Percentiles rank a stretch among this genome's conserved stretches.
These are phyloP conservation scores for Selaginella moellendorffii DNA, from an alignment of 75 land plant species.

Conservation along the genomic window DNA sequence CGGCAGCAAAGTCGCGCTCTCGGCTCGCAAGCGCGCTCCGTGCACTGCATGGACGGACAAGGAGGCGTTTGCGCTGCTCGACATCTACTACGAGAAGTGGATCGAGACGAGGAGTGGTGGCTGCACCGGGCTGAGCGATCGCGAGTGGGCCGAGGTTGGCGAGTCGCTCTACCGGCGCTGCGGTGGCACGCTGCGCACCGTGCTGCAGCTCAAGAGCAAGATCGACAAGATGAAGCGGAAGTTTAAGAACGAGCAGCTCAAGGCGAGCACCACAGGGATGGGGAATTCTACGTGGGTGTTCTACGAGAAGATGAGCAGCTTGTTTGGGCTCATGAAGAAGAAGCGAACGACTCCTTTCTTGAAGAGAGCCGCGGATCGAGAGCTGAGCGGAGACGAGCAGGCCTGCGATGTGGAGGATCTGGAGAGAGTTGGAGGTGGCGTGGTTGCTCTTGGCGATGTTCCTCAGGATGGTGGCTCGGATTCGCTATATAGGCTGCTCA, in stretches of 20 bases:
- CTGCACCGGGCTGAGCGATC: slow-evolving; percentile 3
- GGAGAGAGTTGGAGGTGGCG: slow-evolving; percentile 16
- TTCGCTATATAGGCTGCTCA: slow-evolving; percentile 45
- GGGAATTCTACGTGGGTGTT: background rate
- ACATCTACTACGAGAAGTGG: slow-evolving; percentile 9
- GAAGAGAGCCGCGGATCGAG: background rate
- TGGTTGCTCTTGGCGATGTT: background rate
- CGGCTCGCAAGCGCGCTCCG: background rate
- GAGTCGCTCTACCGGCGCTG: slow-evolving; percentile 1
- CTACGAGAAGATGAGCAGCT: slow-evolving; percentile 6
- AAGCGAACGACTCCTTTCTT: background rate
- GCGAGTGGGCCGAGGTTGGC: slow-evolving; percentile 6
- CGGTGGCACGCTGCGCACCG: slow-evolving; percentile 2
- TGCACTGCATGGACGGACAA: slow-evolving; percentile 6
- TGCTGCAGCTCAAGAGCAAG: slow-evolving; percentile 7
- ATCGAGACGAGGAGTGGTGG: slow-evolving; percentile 3
- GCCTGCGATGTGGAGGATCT: slow-evolving; percentile 11
- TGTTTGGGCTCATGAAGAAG: slow-evolving; percentile 1
- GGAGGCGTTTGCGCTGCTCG: slow-evolving; percentile 7
- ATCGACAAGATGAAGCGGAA: slow-evolving; percentile 10
- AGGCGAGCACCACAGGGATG: background rate
- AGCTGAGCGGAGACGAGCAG: background rate
- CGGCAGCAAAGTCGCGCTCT: background rate
- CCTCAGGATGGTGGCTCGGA: slow-evolving; percentile 40
- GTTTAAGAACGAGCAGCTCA: slow-evolving; percentile 6